Evolutionary conservation across 345 rosid genomes (phyloP).

Genomic region (Orychophragmus violaceus): DNA sequence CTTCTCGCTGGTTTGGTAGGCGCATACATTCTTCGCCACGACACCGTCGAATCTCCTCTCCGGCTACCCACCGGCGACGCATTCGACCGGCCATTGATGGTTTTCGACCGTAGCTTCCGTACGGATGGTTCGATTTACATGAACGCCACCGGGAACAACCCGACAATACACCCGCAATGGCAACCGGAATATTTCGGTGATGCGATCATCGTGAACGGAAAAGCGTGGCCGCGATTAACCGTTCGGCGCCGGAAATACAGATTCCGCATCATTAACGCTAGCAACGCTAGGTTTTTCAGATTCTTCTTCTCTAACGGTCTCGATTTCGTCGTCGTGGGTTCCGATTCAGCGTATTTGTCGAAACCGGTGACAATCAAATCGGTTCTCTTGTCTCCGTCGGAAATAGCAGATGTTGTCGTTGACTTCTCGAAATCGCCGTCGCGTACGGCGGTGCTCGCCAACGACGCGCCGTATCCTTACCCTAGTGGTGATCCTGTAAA

Average conservation of each 20-base stretch:
- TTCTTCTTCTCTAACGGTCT: constrained; percentile 74
- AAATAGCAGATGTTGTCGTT: constrained; percentile 64
- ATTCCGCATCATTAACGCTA: constrained; percentile 82
- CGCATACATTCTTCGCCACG: constrained; percentile 61
- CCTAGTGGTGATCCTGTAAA: constrained; percentile 70
- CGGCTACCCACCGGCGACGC: constrained; percentile 45
- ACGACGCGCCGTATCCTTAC: constrained; percentile 68
- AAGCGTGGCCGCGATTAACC: constrained; percentile 69
- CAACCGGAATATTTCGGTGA: constrained; percentile 94
- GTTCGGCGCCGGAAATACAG: constrained; percentile 85
- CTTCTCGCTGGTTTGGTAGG: constrained; percentile 79
- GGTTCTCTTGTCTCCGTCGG: constrained; percentile 72
- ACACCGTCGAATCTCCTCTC: constrained; percentile 47
- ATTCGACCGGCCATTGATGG: constrained; percentile 57
- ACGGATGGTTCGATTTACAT: constrained; percentile 70
- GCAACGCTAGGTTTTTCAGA: constrained; percentile 76
- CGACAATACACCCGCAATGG: constrained; percentile 90
- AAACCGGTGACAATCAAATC: constrained; percentile 39
- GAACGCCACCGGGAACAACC: constrained; percentile 82
- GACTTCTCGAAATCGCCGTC: constrained; percentile 67
- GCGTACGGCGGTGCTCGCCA: constrained; percentile 45
- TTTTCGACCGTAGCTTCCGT: constrained; percentile 72
- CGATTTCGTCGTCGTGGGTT: constrained; percentile 45
- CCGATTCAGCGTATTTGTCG: constrained; percentile 61
- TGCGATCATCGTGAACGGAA: constrained; percentile 74